Base-by-base conservation (phyloP, 2,329 filamentous ascomycete species). In the Sporothrix humicola region DNA sequence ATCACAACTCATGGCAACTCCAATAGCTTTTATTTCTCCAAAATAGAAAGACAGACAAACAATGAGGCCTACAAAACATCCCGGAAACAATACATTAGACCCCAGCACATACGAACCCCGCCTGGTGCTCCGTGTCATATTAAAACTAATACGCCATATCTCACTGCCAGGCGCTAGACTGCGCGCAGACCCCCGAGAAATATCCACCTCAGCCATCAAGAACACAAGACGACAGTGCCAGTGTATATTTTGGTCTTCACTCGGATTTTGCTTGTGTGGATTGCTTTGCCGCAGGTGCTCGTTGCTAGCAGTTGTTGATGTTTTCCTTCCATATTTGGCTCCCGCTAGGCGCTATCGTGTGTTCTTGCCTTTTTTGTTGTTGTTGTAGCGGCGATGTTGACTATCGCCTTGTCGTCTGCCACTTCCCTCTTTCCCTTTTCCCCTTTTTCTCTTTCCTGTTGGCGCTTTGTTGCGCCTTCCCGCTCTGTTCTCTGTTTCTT, bases 71-170 rank as follows among this genome's bases (percentile, higher is more conserved):
- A 48, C 42, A 31, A 68, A 46, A 68, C 46, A 37, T 20, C 65
- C 23, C 23, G 31, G 65, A 68, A 52, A 37, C 31, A 37, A 37
- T 37, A 37, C 23, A 52, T n/a, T 37, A 37, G 46, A 71, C 68
- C 58, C 54, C 59, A 31, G 59, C 66, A 68, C 68, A 68, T 68
- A 71, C 59, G 44, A 71, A 71, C 72, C 69, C 72, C 68, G 68
- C 72, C 72, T 68, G 56, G 50, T 52, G 68, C 72, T 71, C 72
- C 72, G 72, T 73, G 52, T 73, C 69, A 73, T 73, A 66, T 71
- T 65, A 71, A 73, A 66, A 48, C 52, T 44, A 61, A 46, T 73
- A 69, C 54, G 65, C 72, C 65, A 48, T 65, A 42, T 73, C 42
- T 72, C 54, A 59, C 61, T 54, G 56, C 23, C n/a, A 54, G 54